Base-by-base conservation (phyloP, 192 early-diverging fungal species). In the Backusella liffmaniae region DNA sequence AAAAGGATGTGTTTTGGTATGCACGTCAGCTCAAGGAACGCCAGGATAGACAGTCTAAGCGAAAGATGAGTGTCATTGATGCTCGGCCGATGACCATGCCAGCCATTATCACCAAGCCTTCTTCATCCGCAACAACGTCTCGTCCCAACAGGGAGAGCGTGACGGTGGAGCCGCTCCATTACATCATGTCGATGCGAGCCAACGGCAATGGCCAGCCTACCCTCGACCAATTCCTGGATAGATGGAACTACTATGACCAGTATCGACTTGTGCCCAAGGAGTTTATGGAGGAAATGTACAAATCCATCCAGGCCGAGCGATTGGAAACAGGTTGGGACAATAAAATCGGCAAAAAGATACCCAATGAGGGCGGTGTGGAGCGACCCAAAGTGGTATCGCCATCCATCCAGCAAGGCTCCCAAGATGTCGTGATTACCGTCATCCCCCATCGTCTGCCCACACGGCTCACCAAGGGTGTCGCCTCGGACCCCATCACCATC, bases 401-500 rank as follows among this genome's bases (percentile, higher is more conserved):
- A 2, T 71, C 69, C 13, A 7, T 71, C 5, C 65, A 74, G 16
- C 67, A 79, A 16, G 23, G 56, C 0, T 21, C 46, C 3, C 32
- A 73, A 5, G 82, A 83, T 10, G 67, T 78, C 0, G 75, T 80
- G 16, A 83, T 83, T 10, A 74, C 82, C 12, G 78, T 88, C 1
- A 81, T 79, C 0, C 85, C 85, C 0, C 76, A 83, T 10, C 73
- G 79, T 4, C 82, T 92, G 9, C 91, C 91, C 0, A 83, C 85
- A 12, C 79, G 89, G 3, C 72, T 92, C 62, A 91, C 88, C 0
- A 79, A 87, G 34, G 84, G 86, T 34, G 81, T 87, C 4, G 80
- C 88, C 10, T 90, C 88, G 1, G 77, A 83, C 18, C 81, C 81
- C 0, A 90, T 92, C 71, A 82, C 78, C 8, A 83, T 92, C 30